These are phyloP conservation scores for Dryas alaskensis DNA, from an alignment of 306 rosid genomes.

Conservation along the genomic window DNA sequence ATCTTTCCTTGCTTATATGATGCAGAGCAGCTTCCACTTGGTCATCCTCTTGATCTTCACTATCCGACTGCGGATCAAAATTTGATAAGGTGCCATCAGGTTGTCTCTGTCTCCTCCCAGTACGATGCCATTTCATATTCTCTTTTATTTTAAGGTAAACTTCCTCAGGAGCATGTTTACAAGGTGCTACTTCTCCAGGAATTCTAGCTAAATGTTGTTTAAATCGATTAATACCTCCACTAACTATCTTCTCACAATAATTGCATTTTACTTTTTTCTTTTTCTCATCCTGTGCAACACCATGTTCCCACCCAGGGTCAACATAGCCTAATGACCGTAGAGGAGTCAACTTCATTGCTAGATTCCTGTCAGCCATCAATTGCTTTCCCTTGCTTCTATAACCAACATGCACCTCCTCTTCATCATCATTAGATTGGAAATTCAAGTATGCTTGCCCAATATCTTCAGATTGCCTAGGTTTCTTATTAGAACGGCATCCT, in stretches of 20 bases:
- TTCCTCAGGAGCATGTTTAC: conserved; percentile 90
- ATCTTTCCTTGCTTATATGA: conserved; percentile 58
- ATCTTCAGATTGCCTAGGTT: conserved; percentile 58
- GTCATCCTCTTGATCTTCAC: conserved; percentile 74
- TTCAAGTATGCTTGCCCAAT: conserved; percentile 65
- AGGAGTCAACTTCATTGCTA: conserved; percentile 57
- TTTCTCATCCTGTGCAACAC: conserved; percentile 95
- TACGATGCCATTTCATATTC: conserved; percentile 99
- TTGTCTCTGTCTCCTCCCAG: conserved; percentile 78
- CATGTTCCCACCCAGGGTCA: conserved; percentile 99
- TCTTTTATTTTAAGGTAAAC: conserved; percentile 84
- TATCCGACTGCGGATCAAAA: conserved; percentile 63
- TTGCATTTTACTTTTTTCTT: conserved; percentile 95
- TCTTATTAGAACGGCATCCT: conserved; percentile 81
- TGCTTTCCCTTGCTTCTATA: conserved; percentile 84
- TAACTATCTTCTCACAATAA: conserved; percentile 87
- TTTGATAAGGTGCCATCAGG: conserved; percentile 54
- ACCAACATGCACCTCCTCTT: conserved; percentile 62
- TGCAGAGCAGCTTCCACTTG: conserved; percentile 53
- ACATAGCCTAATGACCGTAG: conserved; percentile 84
- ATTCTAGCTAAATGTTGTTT: conserved; percentile 96
- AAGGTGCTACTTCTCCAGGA: conserved; percentile 99
- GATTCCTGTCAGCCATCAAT: conserved; percentile 55
- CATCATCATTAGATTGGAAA: conserved; percentile 70
- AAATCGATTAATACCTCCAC: conserved; percentile 95